phyloP scores from a whole-genome alignment of 371 early-diverging fungal species.

The Antonospora locustae region DNA sequence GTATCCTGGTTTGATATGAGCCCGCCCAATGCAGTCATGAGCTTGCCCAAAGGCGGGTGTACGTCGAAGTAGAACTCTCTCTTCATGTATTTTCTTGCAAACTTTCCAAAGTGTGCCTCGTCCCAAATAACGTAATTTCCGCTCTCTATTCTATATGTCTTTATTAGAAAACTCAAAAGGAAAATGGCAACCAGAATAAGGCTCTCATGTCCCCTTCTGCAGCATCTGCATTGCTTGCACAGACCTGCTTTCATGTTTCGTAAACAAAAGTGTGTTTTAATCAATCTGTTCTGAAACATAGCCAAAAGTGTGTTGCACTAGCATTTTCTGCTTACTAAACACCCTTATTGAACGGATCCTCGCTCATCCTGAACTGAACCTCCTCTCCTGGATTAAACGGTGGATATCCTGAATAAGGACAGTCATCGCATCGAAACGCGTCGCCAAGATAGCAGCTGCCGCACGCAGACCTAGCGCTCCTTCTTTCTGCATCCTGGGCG shows the following conservation, averaged over 20 bases:
- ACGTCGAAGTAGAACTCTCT: conserved; percentile 91
- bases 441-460: conserved; percentile 86
- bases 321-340: no score
- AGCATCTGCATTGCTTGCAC: no score
- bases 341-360: no score
- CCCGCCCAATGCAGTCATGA: conserved; percentile 79
- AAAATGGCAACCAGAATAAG: no score
- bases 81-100: conserved; percentile 69
- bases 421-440: conserved; percentile 88
- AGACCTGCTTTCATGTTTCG: no score
- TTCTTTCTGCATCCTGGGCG: conserved; percentile 13
- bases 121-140: conserved; percentile 58
- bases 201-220: no score
- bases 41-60: conserved; percentile 96
- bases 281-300: no score
- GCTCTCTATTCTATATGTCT: conserved; percentile 49
- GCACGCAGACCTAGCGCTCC: conserved; percentile 48
- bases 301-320: no score
- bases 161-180: conserved; percentile 41
- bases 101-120: conserved; percentile 97
- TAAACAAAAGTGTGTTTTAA: no score
- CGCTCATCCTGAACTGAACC: conserved; percentile 59
- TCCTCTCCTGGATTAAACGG: conserved; percentile 88
- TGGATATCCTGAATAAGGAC: conserved; percentile 93
- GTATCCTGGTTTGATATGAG: conserved; percentile 72